Conservation (phyloP, 495 filamentous ascomycete genomes). For the Trichodelitschia bisporula region DNA sequence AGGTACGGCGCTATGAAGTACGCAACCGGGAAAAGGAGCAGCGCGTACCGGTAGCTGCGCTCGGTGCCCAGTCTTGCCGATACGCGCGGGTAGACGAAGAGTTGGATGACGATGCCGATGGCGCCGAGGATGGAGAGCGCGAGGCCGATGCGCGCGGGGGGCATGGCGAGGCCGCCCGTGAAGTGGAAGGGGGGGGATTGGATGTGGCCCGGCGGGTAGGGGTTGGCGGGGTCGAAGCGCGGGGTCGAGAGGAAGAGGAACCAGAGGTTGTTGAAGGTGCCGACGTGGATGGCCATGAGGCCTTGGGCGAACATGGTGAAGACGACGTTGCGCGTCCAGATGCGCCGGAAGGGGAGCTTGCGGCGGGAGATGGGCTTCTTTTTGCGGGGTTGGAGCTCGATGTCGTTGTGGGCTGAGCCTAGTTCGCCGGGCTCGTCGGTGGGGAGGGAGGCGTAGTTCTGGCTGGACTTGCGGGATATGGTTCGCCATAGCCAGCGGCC, state of each 20-base stretch:
- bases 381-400: neutral
- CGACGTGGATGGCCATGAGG: constrained; percentile 46
- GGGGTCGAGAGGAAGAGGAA: constrained; percentile 49
- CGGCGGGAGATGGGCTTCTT: constrained; percentile 7
- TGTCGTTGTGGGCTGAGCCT: neutral
- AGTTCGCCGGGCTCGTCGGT: neutral
- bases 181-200: constrained; percentile 20
- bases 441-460: too few species aligned
- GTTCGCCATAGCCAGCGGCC: too few species aligned
- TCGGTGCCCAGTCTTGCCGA: constrained; percentile 35
- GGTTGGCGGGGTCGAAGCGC: constrained; percentile 17
- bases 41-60: constrained; percentile 28
- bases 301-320: constrained; percentile 36
- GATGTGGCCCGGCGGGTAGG: constrained; percentile 20
- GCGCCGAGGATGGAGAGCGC: constrained; percentile 45
- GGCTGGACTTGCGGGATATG: too few species aligned
- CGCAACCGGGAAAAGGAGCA: constrained; percentile 38
- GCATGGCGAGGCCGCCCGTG: constrained; percentile 44
- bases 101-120: constrained; percentile 42
- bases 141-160: constrained; percentile 40
- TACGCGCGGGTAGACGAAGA: constrained; percentile 42
- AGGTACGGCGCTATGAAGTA: constrained; percentile 47
- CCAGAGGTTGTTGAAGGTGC: constrained; percentile 50
- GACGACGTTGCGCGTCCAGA: constrained; percentile 37
- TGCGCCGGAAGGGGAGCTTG: constrained; percentile 35